A percentile compares a stretch with the other conserved stretches of the same genome.
Conservation (phyloP, 1,139 yeast genomes). For the Entelexis sorbosivorans region DNA sequence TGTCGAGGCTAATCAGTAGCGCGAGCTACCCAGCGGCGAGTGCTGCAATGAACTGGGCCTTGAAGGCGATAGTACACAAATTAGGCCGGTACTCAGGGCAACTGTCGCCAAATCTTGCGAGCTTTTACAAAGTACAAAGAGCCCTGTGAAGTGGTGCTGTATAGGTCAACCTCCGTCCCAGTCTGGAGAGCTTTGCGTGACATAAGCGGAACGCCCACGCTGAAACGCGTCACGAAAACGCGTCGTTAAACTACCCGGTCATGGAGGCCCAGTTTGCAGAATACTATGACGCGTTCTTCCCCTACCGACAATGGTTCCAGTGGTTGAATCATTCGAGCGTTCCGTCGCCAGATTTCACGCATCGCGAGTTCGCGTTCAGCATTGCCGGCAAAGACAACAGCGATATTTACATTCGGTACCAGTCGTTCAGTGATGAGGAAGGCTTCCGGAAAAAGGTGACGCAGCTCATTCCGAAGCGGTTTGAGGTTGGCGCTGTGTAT, state of each 20-base stretch:
- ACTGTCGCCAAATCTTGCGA: too few relatives aligned
- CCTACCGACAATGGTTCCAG: constrained; percentile 58
- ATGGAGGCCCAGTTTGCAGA: constrained; percentile 9
- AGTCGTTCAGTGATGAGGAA: constrained; percentile 53
- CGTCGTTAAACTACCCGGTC: background rate
- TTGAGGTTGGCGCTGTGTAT: constrained; percentile 91
- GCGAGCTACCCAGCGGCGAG: too few relatives aligned
- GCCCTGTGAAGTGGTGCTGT: background rate
- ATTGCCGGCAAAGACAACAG: constrained; percentile 43
- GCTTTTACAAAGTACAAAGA: too few relatives aligned
- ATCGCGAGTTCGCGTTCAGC: constrained; percentile 91
- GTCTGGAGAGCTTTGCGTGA: too few relatives aligned
- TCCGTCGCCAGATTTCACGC: constrained; percentile 52
- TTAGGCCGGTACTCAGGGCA: too few relatives aligned
- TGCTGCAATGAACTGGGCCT: too few relatives aligned
- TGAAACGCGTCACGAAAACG: background rate
- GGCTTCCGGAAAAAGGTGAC: constrained; percentile 71
- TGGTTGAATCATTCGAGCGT: constrained; percentile 85
- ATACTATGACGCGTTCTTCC: constrained; percentile 57
- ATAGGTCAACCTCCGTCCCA: too few relatives aligned
- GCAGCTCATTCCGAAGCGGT: constrained; percentile 72
- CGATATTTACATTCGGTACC: constrained; percentile 74
- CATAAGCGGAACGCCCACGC: background rate
- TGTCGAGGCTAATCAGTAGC: too few relatives aligned
- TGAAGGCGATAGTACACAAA: too few relatives aligned